Conservation (phyloP, 2,329 filamentous ascomycete species). For the Penicillium sumatraense region DNA sequence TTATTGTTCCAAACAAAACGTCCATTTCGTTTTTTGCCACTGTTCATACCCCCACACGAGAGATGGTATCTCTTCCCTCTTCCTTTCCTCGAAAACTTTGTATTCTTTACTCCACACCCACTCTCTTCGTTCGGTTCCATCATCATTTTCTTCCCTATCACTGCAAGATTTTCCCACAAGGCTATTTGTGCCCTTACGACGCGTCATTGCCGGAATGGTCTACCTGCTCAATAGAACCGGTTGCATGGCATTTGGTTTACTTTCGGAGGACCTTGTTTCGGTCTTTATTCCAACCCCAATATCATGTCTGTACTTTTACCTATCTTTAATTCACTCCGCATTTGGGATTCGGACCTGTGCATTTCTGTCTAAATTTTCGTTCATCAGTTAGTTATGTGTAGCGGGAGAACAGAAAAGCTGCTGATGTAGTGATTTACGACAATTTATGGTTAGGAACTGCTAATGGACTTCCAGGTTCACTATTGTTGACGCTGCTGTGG, state of each 20-base stretch:
- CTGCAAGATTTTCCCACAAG: neutral
- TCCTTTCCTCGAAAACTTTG: too few relatives aligned
- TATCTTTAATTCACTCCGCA: constrained; percentile 6
- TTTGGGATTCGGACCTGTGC: too few relatives aligned
- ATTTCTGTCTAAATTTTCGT: too few relatives aligned
- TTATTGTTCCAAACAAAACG: too few relatives aligned
- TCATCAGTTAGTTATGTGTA: too few relatives aligned
- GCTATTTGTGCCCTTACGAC: neutral
- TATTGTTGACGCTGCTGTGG: too few relatives aligned
- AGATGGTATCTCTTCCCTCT: neutral
- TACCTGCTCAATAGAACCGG: neutral
- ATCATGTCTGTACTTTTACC: constrained; percentile 15
- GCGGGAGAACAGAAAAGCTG: too few relatives aligned
- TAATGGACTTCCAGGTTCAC: too few relatives aligned
- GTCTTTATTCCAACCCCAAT: neutral
- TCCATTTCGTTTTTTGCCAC: neutral
- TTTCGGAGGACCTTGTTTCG: neutral
- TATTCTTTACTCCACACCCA: too few relatives aligned
- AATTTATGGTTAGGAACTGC: too few relatives aligned
- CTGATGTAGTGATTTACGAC: too few relatives aligned
- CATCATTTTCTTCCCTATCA: neutral
- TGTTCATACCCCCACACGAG: neutral
- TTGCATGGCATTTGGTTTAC: neutral
- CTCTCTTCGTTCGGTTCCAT: too few relatives aligned
- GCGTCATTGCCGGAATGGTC: neutral